phyloP scores from a whole-genome alignment of 2,329 filamentous ascomycete species.

The Cadophora sp. region DNA sequence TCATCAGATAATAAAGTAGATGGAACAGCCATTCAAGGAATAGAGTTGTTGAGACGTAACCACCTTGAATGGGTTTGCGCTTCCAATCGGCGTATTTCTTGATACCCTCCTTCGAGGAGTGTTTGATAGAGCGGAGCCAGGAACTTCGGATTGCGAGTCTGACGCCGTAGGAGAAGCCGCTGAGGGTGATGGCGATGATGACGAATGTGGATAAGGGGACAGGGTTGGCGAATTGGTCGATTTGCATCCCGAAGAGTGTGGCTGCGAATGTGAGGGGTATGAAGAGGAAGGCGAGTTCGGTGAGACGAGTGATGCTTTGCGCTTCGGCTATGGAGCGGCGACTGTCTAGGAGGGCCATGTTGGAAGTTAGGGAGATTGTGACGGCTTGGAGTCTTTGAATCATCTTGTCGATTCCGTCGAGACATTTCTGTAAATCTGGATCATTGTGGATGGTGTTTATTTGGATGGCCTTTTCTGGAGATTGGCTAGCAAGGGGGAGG shows the following conservation, averaged over 20 bases:
- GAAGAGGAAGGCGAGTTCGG: background rate
- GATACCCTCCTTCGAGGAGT: background rate
- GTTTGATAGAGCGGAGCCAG: background rate
- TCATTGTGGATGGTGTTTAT: background rate
- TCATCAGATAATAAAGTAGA: background rate
- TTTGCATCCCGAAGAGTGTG: background rate
- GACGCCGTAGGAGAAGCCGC: background rate
- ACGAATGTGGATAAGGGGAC: background rate
- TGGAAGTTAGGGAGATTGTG: background rate
- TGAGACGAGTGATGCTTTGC: background rate
- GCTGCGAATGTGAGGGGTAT: background rate
- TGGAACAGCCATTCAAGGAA: background rate
- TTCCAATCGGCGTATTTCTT: background rate
- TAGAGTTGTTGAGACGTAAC: background rate
- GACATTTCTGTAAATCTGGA: background rate
- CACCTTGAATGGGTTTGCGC: background rate
- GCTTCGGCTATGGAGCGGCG: slow-evolving; percentile 6
- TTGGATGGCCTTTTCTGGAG: background rate
- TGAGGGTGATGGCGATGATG: background rate
- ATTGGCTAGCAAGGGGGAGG: background rate
- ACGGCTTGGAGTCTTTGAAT: background rate
- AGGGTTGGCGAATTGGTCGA: background rate
- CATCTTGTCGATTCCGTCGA: slow-evolving; percentile 3
- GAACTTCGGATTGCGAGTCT: slow-evolving; percentile 3
- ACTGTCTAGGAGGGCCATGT: slow-evolving; percentile 5